A percentile compares a stretch with the other conserved stretches of the same genome.
Evolutionary conservation across 2,329 filamentous ascomycete genomes (phyloP).

Genomic region (Penicillium janthinellum): DNA sequence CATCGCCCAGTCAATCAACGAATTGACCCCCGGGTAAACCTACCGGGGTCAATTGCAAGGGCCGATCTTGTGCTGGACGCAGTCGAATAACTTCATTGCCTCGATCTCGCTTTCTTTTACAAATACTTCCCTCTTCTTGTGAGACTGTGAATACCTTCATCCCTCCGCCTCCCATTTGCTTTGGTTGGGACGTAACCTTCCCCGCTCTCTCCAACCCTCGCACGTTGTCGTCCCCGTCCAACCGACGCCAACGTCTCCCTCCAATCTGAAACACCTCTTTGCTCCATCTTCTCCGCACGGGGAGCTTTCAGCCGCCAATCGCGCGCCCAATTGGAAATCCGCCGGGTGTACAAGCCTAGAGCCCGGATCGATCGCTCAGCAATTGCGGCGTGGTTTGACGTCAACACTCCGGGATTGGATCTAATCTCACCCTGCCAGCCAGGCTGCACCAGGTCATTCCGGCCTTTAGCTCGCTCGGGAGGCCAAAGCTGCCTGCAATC

Average conservation of each 20-base stretch:
- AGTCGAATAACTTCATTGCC: not conserved
- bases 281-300: slow-evolving; percentile 25
- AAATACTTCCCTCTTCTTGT: not conserved
- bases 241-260: slow-evolving; percentile 18
- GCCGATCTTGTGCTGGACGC: not conserved
- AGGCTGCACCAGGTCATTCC: not conserved
- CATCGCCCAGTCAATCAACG: not conserved
- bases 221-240: slow-evolving; percentile 22
- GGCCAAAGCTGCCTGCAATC: not conserved
- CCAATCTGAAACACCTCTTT: slow-evolving; percentile 29
- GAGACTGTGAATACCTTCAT: slow-evolving; percentile 5
- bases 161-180: slow-evolving; percentile 6
- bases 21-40: not conserved
- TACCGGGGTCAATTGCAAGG: not conserved
- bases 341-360: slow-evolving; percentile 21
- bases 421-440: slow-evolving; percentile 16
- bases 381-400: slow-evolving; percentile 28
- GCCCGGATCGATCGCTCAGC: slow-evolving; percentile 26
- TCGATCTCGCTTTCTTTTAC: not conserved
- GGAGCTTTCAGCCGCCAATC: slow-evolving; percentile 26
- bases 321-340: slow-evolving; percentile 22
- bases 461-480: not conserved
- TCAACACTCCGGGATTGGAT: slow-evolving; percentile 25
- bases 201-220: slow-evolving; percentile 3
- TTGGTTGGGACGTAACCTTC: not conserved